These are phyloP conservation scores for Skeletonema marinoi DNA, from an alignment of 108 stramenopile genomes.

Conservation along the genomic window DNA sequence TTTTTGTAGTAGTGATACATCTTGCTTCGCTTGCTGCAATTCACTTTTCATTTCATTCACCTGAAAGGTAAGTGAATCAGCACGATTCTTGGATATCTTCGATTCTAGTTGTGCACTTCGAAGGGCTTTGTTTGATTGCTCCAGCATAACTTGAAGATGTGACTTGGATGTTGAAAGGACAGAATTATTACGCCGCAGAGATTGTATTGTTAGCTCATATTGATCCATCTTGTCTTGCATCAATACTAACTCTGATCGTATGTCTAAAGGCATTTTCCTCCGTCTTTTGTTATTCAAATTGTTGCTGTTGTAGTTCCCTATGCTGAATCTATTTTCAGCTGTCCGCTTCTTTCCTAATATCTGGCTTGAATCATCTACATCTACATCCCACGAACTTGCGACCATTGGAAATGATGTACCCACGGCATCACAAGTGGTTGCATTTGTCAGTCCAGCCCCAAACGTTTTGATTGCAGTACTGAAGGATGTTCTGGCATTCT, in stretches of 20 bases:
- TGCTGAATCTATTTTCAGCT: not conserved
- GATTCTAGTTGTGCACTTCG: not conserved
- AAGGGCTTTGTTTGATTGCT: not conserved
- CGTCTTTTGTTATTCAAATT: not conserved
- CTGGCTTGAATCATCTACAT: not conserved
- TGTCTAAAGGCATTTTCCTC: not conserved
- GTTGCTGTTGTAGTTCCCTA: not conserved
- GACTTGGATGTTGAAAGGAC: not conserved
- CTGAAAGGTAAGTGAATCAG: not conserved
- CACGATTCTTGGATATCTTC: not conserved
- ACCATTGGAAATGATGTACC: not conserved
- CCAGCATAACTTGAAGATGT: not conserved
- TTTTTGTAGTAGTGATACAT: not conserved
- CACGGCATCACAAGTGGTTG: not conserved
- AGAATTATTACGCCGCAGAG: not conserved
- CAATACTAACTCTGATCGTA: not conserved
- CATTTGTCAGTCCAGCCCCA: not conserved
- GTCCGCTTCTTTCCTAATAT: not conserved
- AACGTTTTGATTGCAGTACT: not conserved
- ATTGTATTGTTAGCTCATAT: not conserved
- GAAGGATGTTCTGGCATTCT: not conserved
- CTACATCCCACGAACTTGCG: conserved; percentile 5
- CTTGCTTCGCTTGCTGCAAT: not conserved
- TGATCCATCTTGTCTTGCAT: conserved; percentile 5
- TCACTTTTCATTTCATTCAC: conserved; percentile 1